phyloP scores from a whole-genome alignment of 2,329 filamentous ascomycete genomes.

The Exophiala dermatitidis region DNA sequence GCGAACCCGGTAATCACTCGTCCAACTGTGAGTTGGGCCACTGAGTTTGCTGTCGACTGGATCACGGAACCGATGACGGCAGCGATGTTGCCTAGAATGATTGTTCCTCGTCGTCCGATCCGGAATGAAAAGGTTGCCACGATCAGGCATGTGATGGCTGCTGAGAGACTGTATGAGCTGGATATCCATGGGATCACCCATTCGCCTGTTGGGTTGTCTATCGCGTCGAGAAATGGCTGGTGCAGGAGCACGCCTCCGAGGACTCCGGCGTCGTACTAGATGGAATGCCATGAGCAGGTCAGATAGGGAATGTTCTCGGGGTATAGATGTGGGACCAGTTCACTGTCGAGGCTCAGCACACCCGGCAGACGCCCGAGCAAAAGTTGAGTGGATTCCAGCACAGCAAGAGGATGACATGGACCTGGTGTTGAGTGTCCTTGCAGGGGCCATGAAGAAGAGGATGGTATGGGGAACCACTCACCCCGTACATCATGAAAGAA shows the following conservation, averaged over 20 bases:
- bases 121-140: conserved; percentile 26
- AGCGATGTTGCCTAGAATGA: conserved; percentile 26
- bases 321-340: too few relatives aligned
- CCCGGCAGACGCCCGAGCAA: too few relatives aligned
- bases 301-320: too few relatives aligned
- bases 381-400: too few relatives aligned
- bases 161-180: conserved; percentile 24
- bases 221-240: conserved; percentile 29
- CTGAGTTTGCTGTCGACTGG: conserved; percentile 26
- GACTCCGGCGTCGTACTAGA: conserved; percentile 32
- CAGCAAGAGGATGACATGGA: too few relatives aligned
- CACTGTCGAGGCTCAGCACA: too few relatives aligned
- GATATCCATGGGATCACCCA: conserved; percentile 29
- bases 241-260: conserved; percentile 31
- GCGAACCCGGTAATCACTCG: conserved; percentile 27
- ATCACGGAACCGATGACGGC: conserved; percentile 31
- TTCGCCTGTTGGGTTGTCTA: conserved; percentile 22
- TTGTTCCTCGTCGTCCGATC: conserved; percentile 29
- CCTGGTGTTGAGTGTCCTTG: too few relatives aligned
- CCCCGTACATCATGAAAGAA: conserved; percentile 32
- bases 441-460: too few relatives aligned
- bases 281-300: too few relatives aligned
- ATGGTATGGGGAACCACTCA: not conserved
- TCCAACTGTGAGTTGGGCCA: conserved; percentile 28
- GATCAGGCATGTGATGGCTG: conserved; percentile 27